Conservation (phyloP, 257 asterid species). For the Solanum pinnatisectum region DNA sequence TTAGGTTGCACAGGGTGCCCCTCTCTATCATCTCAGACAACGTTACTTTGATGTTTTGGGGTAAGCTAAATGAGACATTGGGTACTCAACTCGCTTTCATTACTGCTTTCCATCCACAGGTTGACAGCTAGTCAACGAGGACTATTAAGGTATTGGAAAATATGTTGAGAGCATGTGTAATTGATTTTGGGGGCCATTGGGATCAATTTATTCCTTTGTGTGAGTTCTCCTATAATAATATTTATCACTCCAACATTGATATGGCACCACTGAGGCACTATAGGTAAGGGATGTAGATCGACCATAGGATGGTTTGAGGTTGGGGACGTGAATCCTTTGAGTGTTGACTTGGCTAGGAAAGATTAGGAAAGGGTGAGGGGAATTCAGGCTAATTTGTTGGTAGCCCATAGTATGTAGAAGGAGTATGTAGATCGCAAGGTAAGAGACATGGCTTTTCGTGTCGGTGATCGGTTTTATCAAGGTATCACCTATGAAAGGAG, state of each 20-base stretch:
- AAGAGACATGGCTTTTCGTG: no score
- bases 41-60: background rate
- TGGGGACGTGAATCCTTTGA: background rate
- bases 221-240: background rate
- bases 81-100: background rate
- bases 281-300: background rate
- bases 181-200: background rate
- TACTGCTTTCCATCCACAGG: background rate
- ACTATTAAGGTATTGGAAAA: background rate
- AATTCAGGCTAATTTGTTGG: no score
- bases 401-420: no score
- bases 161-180: background rate
- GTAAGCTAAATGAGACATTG: background rate
- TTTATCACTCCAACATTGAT: background rate
- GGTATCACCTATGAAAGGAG: no score
- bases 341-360: background rate
- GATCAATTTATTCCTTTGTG: background rate
- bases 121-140: background rate
- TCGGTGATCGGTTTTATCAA: no score
- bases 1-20: background rate
- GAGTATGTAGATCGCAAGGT: no score
- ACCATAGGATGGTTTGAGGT: background rate
- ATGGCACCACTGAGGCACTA: background rate
- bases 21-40: background rate
- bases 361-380: no score